Conservation (phyloP, 371 early-diverging fungal genomes). For the Circinella minor region DNA sequence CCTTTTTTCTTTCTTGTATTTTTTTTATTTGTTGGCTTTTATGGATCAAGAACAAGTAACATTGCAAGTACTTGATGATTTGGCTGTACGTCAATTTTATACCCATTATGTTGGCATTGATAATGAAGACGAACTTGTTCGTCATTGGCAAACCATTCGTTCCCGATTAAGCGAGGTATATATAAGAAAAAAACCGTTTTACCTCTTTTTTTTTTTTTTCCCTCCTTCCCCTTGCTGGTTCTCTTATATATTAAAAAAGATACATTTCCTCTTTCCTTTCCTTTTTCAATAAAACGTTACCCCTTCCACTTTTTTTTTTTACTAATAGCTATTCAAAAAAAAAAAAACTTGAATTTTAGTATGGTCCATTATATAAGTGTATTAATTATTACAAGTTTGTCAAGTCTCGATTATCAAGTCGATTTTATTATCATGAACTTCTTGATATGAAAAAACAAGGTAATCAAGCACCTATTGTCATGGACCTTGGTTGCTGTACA, state of each 20-base stretch:
- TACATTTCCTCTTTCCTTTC: too few species aligned
- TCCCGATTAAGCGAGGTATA: slow-evolving; percentile 26
- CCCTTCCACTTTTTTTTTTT: neutral
- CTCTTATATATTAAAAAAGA: too few species aligned
- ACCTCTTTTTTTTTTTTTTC: neutral
- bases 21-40: neutral
- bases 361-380: slow-evolving; percentile 39
- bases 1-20: neutral
- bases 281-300: neutral
- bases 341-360: slow-evolving; percentile 3
- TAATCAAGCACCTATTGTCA: slow-evolving; percentile 26
- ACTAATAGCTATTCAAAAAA: too few species aligned
- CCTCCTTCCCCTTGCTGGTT: neutral
- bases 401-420: slow-evolving; percentile 32
- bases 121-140: slow-evolving; percentile 16
- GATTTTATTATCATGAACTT: slow-evolving; percentile 42
- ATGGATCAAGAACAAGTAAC: slow-evolving; percentile 3
- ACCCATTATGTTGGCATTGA: slow-evolving; percentile 32
- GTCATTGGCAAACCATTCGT: slow-evolving; percentile 27
- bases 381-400: slow-evolving; percentile 43
- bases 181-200: neutral
- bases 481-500: slow-evolving; percentile 55
- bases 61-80: slow-evolving; percentile 4
- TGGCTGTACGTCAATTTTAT: slow-evolving; percentile 22
- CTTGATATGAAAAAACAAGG: slow-evolving; percentile 27